Conservation (phyloP, 148 eudicot genomes). For the Persicaria maculosa region DNA sequence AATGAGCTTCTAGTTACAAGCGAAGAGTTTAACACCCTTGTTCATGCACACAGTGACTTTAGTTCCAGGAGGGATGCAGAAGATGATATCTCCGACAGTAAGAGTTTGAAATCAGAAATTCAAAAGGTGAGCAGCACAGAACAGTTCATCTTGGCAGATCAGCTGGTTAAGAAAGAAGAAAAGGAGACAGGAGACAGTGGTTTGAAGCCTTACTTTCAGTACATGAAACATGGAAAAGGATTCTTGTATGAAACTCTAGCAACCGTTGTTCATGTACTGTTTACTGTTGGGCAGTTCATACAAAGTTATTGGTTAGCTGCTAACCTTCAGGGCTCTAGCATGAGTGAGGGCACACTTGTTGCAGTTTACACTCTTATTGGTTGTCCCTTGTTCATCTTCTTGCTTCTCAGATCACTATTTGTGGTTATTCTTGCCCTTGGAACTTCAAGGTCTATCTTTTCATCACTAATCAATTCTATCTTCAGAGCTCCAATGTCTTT, state of each 20-base stretch:
- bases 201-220: slow-evolving; percentile 45
- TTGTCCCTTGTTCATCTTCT: slow-evolving; percentile 20
- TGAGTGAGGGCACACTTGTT: neutral
- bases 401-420: slow-evolving; percentile 26
- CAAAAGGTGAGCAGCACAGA: slow-evolving; percentile 10
- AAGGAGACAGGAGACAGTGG: slow-evolving; percentile 52
- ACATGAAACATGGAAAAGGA: slow-evolving; percentile 42
- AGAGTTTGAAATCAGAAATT: slow-evolving; percentile 14
- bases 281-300: slow-evolving; percentile 35
- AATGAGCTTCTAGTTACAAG: slow-evolving; percentile 29
- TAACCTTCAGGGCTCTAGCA: slow-evolving; percentile 26
- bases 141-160: slow-evolving; percentile 25
- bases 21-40: slow-evolving; percentile 30
- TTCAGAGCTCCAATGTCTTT: slow-evolving; percentile 46
- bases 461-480: slow-evolving; percentile 26
- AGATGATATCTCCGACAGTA: slow-evolving; percentile 1
- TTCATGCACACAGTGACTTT: slow-evolving; percentile 29
- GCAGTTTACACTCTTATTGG: neutral
- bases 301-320: slow-evolving; percentile 56
- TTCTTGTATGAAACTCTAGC: slow-evolving; percentile 34
- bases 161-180: slow-evolving; percentile 48
- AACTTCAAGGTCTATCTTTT: slow-evolving; percentile 31
- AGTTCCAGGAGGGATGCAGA: slow-evolving; percentile 1
- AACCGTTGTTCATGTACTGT: slow-evolving; percentile 25
- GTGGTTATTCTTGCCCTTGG: slow-evolving; percentile 25